phyloP scores from a whole-genome alignment of 2,329 filamentous ascomycete species.

The Pestalotiopsis sp. region DNA sequence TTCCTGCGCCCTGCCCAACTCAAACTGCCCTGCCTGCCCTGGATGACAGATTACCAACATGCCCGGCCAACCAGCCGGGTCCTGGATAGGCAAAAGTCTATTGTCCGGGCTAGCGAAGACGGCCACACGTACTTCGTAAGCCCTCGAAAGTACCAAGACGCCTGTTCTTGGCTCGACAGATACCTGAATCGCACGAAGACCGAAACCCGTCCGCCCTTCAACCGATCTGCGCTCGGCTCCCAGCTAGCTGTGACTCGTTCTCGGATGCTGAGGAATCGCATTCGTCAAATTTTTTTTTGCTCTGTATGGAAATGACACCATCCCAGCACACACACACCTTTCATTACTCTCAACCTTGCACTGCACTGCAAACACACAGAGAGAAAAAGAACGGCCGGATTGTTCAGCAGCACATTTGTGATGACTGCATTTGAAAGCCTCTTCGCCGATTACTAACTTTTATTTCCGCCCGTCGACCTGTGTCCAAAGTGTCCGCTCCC shows the following conservation, averaged over 20 bases:
- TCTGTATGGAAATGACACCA: not conserved
- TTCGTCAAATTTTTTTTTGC: not conserved
- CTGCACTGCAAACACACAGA: not conserved
- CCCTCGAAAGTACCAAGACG: not conserved
- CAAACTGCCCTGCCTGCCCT: not conserved
- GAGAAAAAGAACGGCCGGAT: not conserved
- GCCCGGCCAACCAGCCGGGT: not conserved
- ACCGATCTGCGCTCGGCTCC: not conserved
- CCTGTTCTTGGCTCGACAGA: not conserved
- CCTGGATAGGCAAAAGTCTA: not conserved
- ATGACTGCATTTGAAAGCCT: slow-evolving; percentile 3
- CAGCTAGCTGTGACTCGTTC: slow-evolving; percentile 12
- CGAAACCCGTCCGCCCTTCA: not conserved
- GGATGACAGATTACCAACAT: not conserved
- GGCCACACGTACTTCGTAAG: not conserved
- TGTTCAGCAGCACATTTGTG: slow-evolving; percentile 12
- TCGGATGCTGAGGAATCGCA: slow-evolving; percentile 13
- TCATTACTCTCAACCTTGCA: not conserved
- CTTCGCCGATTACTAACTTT: slow-evolving; percentile 10
- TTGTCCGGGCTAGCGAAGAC: not conserved
- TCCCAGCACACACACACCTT: not conserved
- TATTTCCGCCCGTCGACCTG: not conserved
- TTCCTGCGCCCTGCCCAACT: not conserved
- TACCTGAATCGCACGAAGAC: not conserved
- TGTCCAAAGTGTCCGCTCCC: not conserved